phyloP scores from a whole-genome alignment of 2,329 filamentous ascomycete genomes.

The Paecilomyces sp. region DNA sequence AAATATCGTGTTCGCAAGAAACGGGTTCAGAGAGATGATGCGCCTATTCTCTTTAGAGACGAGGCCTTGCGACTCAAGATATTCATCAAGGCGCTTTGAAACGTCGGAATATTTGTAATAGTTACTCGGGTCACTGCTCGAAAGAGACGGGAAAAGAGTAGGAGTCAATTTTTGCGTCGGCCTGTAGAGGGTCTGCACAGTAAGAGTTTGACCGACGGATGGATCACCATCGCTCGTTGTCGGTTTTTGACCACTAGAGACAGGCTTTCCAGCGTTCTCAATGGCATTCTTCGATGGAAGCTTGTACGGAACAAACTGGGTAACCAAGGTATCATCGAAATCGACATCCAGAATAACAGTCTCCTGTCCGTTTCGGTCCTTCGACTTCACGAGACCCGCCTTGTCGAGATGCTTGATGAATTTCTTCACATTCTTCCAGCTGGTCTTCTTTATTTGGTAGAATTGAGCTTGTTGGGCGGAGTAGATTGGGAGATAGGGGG shows the following conservation, averaged over 20 bases:
- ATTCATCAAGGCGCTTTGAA: slow-evolving; percentile 49
- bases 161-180: slow-evolving; percentile 53
- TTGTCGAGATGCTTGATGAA: slow-evolving; percentile 64
- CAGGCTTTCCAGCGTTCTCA: slow-evolving; percentile 33
- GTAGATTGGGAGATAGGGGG: slow-evolving; percentile 58
- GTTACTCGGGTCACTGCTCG: slow-evolving; percentile 43
- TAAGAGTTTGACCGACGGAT: slow-evolving; percentile 36
- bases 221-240: slow-evolving; percentile 28
- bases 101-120: slow-evolving; percentile 56
- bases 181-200: slow-evolving; percentile 47
- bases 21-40: slow-evolving; percentile 55
- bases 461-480: slow-evolving; percentile 49
- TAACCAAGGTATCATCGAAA: slow-evolving; percentile 50
- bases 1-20: slow-evolving; percentile 57
- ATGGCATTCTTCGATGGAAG: slow-evolving; percentile 51
- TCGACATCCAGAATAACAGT: slow-evolving; percentile 59
- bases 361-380: slow-evolving; percentile 58
- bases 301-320: slow-evolving; percentile 55
- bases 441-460: slow-evolving; percentile 63
- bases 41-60: slow-evolving; percentile 53
- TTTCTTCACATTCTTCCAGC: slow-evolving; percentile 63
- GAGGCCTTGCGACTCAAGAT: slow-evolving; percentile 51
- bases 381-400: slow-evolving; percentile 54
- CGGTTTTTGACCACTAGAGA: slow-evolving; percentile 21
- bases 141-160: slow-evolving; percentile 42